These are phyloP conservation scores for Acacia concinna DNA, from an alignment of 331 rosid genomes.

Conservation along the genomic window DNA sequence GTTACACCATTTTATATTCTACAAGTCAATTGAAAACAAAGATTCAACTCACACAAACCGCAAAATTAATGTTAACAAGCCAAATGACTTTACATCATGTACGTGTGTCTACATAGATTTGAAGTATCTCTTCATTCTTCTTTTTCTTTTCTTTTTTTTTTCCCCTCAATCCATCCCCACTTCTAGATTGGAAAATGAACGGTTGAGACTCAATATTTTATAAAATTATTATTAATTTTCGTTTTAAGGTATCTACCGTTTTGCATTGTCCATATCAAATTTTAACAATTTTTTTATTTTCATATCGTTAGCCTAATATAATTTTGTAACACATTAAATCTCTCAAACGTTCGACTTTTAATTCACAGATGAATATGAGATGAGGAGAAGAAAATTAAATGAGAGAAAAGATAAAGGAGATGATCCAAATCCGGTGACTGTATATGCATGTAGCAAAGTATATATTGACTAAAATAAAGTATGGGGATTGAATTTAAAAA, in stretches of 20 bases:
- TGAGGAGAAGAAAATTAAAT: no score
- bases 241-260: no score
- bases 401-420: background rate
- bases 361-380: background rate
- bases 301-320: no score
- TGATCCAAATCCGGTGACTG: background rate
- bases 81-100: background rate
- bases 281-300: no score
- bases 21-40: background rate
- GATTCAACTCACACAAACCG: background rate
- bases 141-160: no score
- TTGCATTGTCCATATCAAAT: no score
- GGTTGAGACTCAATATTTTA: no score
- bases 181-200: no score
- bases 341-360: background rate
- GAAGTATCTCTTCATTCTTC: background rate
- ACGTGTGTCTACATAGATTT: background rate
- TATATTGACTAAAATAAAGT: background rate
- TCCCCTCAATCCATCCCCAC: no score
- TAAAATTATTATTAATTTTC: no score
- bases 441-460: background rate
- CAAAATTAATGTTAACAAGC: background rate
- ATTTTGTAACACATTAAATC: background rate
- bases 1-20: no score
- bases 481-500: background rate